These are phyloP conservation scores for Priceomyces castillae DNA, from an alignment of 805 yeast genomes.

Conservation along the genomic window DNA sequence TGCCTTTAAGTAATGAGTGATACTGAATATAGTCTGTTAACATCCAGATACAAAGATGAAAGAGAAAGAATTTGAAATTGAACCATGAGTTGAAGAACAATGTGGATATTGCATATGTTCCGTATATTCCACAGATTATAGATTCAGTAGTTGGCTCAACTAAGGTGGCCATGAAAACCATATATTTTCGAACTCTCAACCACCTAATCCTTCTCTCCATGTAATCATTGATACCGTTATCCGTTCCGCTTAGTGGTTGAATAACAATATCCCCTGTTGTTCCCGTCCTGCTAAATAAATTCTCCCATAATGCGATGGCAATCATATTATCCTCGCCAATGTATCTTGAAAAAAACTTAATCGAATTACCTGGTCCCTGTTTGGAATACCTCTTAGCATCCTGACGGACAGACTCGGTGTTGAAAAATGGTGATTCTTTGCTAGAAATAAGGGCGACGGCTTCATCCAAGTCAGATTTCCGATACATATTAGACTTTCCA, in stretches of 20 bases:
- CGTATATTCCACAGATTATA: slow-evolving; percentile 62
- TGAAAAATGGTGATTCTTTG: slow-evolving; percentile 27
- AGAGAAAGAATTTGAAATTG: slow-evolving; percentile 35
- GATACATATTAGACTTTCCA: slow-evolving; percentile 81
- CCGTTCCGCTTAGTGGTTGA: slow-evolving; percentile 58
- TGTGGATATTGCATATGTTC: slow-evolving; percentile 55
- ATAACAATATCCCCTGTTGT: slow-evolving; percentile 75
- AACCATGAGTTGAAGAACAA: slow-evolving; percentile 37
- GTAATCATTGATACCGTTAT: slow-evolving; percentile 51
- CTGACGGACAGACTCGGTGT: slow-evolving; percentile 24
- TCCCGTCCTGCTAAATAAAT: slow-evolving; percentile 64
- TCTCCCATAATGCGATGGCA: slow-evolving; percentile 78
- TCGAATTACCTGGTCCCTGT: slow-evolving; percentile 46
- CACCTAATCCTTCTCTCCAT: slow-evolving; percentile 72
- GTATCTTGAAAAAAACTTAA: slow-evolving; percentile 70
- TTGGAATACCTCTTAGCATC: slow-evolving; percentile 28
- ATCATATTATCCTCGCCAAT: slow-evolving; percentile 95
- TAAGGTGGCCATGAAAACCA: slow-evolving; percentile 82
- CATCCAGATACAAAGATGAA: slow-evolving; percentile 65
- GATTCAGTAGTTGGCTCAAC: slow-evolving; percentile 87
- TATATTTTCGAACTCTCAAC: slow-evolving; percentile 81
- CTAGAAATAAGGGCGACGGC: slow-evolving; percentile 47
- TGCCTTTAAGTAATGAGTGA: slow-evolving; percentile 36
- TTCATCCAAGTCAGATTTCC: slow-evolving; percentile 60
- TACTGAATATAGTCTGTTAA: slow-evolving; percentile 61